Evolutionary conservation across 2,329 filamentous ascomycete genomes (phyloP), one percentile per base, ranked within the genome.

Genomic region (Chlorencoelia australis): DNA sequence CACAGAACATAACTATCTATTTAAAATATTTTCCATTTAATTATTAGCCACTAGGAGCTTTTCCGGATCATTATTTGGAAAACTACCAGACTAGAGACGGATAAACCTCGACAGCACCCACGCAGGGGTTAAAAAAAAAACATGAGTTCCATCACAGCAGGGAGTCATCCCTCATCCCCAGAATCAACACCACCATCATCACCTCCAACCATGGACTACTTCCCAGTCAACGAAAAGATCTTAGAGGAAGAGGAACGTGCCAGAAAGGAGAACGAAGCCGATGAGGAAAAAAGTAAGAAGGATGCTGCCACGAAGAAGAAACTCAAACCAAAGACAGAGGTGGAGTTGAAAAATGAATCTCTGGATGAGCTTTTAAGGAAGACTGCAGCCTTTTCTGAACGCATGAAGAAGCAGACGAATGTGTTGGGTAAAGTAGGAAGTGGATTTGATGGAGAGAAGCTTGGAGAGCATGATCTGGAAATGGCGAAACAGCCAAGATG

Each of bases 401-500:
- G 79, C 7, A 52, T 80, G 2, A 79, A 73, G 0, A 69, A 73
- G 37, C 79, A 78, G 56, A 79, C 75, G 0, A 66, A 75, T 33
- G 73, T 71, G 0, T 61, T 80, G 1, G 75, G 75, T 1, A 67
- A 74, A 2, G 73, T 79, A 0, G 75, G 75, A 2, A 73, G 69
- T 3, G 66, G 68, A 7, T 62, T 79, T 2, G 71, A 77, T 39
- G 75, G 74, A 9, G 68, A 76, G 47, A 62, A 69, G 0, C 57
- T 79, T 0, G 72, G 73, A 5, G 73, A 77, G 42, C 75, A 78
- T 37, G 71, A 87, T 36, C 60, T 95, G 11, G 70, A 78, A 39
- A 85, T 93, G 57, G 89, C 88, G 0, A 70, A 82, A 43, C 91
- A 98, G 55, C 91, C 91, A 0, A 78, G 80, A 45, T 76, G 87